Base-by-base conservation (phyloP, 2,329 filamentous ascomycete species). In the Thelonectria olida region DNA sequence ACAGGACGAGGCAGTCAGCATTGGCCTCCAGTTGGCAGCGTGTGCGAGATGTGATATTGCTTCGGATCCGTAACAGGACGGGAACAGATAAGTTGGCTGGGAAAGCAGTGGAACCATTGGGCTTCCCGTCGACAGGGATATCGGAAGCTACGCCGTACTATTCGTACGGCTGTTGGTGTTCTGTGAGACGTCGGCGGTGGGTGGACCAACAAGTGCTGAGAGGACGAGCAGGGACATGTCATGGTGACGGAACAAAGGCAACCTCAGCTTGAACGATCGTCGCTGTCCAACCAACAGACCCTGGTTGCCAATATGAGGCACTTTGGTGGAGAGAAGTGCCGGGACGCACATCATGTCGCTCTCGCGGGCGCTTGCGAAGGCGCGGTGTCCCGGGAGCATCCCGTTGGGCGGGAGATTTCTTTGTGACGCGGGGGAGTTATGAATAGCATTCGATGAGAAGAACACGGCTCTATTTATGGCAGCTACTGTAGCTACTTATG, bases 221-320 rank as follows among this genome's bases (percentile, higher is more conserved):
- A n/a, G n/a, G n/a, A n/a, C n/a, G 17, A 3, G 20, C 6, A 9
- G 59, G 20, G 15, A 39, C 19, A 22, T 15, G 13, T 19, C n/a
- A 44, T 42, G 27, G 9, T 17, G 27, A 53, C 25, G 49, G 45
- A 53, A 27, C 23, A 19, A 20, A 36, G 48, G 27, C 19, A 67
- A 54, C 34, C 34, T 36, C 34, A 36, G 34, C 34, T 36, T 36
- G 34, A 52, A 45, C 39, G 55, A 68, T 67, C 59, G 51, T 38
- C 59, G 62, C 38, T 25, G 28, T 41, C 67, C 67, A 69, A 69
- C 68, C 49, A 69, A 22, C 45, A n/a, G 10, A 9, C 17, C 13
- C 17, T n/a, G 23, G 42, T 68, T 69, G 53, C 34, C 36, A 69
- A 66, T 36, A 66, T 52, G 58, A 62, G 54, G 57, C 58, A 42